Conservation (phyloP, 352 stramenopile species). For the Phytophthora chlamydospora region DNA sequence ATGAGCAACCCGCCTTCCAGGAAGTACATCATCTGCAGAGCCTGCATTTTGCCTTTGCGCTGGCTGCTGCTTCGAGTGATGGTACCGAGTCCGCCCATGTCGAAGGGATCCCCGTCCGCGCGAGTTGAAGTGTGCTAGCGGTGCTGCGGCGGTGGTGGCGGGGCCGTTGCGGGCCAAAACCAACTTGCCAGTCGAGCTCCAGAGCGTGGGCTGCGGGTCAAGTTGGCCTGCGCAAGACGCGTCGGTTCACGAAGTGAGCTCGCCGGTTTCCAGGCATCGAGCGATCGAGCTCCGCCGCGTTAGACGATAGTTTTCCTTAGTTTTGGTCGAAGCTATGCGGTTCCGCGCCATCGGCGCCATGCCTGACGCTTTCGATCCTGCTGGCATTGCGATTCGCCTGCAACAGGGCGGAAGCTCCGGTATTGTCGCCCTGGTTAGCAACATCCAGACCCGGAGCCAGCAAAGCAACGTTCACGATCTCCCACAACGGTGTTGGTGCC, state of each 20-base stretch:
- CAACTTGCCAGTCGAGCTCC: constrained; percentile 21
- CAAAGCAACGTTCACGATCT: constrained; percentile 22
- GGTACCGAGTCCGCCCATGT: constrained; percentile 26
- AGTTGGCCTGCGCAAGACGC: constrained; percentile 17
- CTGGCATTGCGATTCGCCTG: neutral
- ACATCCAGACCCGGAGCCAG: constrained; percentile 23
- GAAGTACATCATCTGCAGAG: constrained; percentile 75
- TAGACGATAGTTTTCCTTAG: constrained; percentile 9
- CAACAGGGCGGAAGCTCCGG: neutral
- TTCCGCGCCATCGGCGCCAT: constrained; percentile 10
- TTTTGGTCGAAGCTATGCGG: constrained; percentile 19
- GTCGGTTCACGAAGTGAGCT: constrained; percentile 36
- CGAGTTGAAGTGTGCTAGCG: constrained; percentile 6
- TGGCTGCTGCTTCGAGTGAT: constrained; percentile 22
- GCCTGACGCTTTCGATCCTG: constrained; percentile 4
- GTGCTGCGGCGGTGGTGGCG: neutral
- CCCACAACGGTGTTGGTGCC: constrained; percentile 23
- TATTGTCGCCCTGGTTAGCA: constrained; percentile 22
- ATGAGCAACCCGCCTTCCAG: constrained; percentile 75
- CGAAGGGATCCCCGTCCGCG: constrained; percentile 6
- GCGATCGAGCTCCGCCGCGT: neutral
- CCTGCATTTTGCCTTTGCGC: constrained; percentile 23
- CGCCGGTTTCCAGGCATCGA: constrained; percentile 16
- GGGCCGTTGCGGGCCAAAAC: constrained; percentile 19
- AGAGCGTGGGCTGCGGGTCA: constrained; percentile 2